phyloP scores from a whole-genome alignment of 2,329 filamentous ascomycete species.

The Fusarium austroafricanum region DNA sequence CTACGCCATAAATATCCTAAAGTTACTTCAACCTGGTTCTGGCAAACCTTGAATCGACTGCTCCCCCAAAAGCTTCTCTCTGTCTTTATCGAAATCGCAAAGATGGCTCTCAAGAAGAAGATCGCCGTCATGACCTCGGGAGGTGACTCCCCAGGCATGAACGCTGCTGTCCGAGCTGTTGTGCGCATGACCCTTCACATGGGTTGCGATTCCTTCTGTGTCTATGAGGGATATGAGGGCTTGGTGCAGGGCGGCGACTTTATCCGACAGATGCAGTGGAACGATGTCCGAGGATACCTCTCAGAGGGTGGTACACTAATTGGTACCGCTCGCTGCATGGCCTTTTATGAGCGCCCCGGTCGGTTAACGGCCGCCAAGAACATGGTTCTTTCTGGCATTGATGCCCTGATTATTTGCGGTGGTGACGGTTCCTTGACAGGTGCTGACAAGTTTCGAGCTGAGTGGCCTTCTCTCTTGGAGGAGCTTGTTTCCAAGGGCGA shows the following conservation, averaged over 20 bases:
- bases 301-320: slow-evolving; percentile 96
- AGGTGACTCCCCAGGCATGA: slow-evolving; percentile 96
- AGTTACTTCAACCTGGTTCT: slow-evolving; percentile 33
- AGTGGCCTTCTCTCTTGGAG: slow-evolving; percentile 89
- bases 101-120: slow-evolving; percentile 69
- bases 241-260: slow-evolving; percentile 89
- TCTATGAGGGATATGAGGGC: slow-evolving; percentile 97
- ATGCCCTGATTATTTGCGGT: slow-evolving; percentile 95
- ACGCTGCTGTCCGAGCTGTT: slow-evolving; percentile 87
- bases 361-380: slow-evolving; percentile 91
- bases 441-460: slow-evolving; percentile 89
- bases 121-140: slow-evolving; percentile 96
- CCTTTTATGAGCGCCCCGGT: slow-evolving; percentile 89
- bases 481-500: slow-evolving; percentile 83
- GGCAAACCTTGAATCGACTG: slow-evolving; percentile 41
- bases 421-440: slow-evolving; percentile 97
- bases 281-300: slow-evolving; percentile 93
- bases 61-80: slow-evolving; percentile 16
- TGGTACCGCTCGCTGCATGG: slow-evolving; percentile 92
- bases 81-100: slow-evolving; percentile 29
- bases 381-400: slow-evolving; percentile 91
- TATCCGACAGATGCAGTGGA: slow-evolving; percentile 90
- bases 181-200: slow-evolving; percentile 91
- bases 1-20: slow-evolving; percentile 39
- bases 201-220: slow-evolving; percentile 80